A percentile compares a stretch with the other conserved stretches of the same genome.
Conservation (phyloP, 176 grass and related monocot genomes). For the Musa beccarii region DNA sequence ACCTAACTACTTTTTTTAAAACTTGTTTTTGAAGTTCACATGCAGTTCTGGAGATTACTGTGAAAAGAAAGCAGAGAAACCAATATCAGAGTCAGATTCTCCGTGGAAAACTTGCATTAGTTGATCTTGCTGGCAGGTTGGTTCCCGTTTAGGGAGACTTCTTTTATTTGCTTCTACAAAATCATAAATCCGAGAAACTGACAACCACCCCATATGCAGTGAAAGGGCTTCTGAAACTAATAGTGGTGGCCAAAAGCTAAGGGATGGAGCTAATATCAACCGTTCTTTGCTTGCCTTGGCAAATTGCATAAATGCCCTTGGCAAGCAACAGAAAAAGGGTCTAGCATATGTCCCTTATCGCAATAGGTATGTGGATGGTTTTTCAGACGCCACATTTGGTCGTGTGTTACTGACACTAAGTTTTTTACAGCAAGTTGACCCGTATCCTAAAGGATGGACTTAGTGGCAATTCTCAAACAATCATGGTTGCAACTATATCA, state of each 20-base stretch:
- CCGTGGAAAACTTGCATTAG: constrained; percentile 96
- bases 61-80: constrained; percentile 85
- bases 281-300: constrained; percentile 85
- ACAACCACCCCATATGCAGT: constrained; percentile 35
- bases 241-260: constrained; percentile 87
- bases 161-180: constrained; percentile 5
- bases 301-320: constrained; percentile 98
- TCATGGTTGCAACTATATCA: constrained; percentile 98
- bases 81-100: constrained; percentile 86
- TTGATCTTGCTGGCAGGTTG: constrained; percentile 96
- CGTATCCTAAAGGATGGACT: constrained; percentile 98
- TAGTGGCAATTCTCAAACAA: constrained; percentile 90
- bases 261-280: constrained; percentile 98
- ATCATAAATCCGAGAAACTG: constrained; percentile 6
- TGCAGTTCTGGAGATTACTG: constrained; percentile 91
- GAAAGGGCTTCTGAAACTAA: constrained; percentile 95
- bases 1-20: neutral
- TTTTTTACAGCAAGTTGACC: constrained; percentile 78
- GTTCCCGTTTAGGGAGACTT: neutral
- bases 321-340: constrained; percentile 98
- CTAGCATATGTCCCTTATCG: constrained; percentile 99
- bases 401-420: constrained; percentile 20
- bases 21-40: constrained; percentile 55
- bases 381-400: constrained; percentile 9
- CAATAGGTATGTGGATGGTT: constrained; percentile 57